phyloP scores from a whole-genome alignment of 2,329 filamentous ascomycete species.

The Canariomyces notabilis region DNA sequence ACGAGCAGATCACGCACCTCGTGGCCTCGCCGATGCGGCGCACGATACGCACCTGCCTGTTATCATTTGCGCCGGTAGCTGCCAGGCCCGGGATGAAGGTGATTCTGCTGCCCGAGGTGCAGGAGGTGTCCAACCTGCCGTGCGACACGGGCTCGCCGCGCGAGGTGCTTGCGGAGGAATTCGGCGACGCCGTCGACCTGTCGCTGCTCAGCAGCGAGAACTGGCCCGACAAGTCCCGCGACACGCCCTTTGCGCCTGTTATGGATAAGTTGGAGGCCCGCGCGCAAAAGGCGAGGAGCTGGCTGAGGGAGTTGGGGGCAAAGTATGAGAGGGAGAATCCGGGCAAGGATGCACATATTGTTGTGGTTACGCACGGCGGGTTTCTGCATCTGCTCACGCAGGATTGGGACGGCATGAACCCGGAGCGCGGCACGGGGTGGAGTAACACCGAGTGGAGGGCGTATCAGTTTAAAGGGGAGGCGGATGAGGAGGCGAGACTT shows the following conservation, averaged over 20 bases:
- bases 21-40: conserved; percentile 75
- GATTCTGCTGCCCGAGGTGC: conserved; percentile 66
- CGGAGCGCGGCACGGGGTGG: conserved; percentile 61
- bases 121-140: conserved; percentile 70
- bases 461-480: conserved; percentile 56
- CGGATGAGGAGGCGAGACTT: conserved; percentile 45
- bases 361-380: conserved; percentile 76
- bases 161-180: conserved; percentile 53
- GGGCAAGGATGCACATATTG: conserved; percentile 55
- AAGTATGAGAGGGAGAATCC: conserved; percentile 36
- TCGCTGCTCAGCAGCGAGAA: conserved; percentile 51
- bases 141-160: conserved; percentile 68
- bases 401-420: conserved; percentile 63
- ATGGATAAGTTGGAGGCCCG: conserved; percentile 53
- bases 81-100: conserved; percentile 46
- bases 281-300: conserved; percentile 55
- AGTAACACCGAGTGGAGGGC: conserved; percentile 66
- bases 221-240: conserved; percentile 66
- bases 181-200: conserved; percentile 58
- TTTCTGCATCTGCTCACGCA: conserved; percentile 81
- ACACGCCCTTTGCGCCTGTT: conserved; percentile 42
- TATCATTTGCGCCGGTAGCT: conserved; percentile 59
- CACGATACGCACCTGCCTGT: conserved; percentile 72
- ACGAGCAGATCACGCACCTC: conserved; percentile 61
- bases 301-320: conserved; percentile 48